Conservation (phyloP, 495 filamentous ascomycete genomes). For the Lepidopterella palustris region DNA sequence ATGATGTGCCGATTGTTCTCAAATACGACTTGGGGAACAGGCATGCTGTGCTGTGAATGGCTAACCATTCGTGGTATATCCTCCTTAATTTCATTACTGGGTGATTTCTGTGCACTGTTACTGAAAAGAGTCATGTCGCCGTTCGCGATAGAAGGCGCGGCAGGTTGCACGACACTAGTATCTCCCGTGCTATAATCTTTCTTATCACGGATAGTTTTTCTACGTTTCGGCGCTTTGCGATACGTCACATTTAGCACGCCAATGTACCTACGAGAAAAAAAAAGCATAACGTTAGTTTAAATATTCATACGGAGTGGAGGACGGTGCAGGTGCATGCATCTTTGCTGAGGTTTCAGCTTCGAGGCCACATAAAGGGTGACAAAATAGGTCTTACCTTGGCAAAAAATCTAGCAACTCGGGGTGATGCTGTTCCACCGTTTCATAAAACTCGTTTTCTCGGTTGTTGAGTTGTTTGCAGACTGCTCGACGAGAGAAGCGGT, state of each 20-base stretch:
- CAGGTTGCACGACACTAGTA: conserved; percentile 2
- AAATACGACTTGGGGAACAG: conserved; percentile 86
- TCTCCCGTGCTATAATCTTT: background rate
- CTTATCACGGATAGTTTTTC: conserved; percentile 40
- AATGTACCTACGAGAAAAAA: conserved; percentile 65
- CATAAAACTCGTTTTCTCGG: conserved; percentile 96
- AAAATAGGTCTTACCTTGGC: conserved; percentile 64
- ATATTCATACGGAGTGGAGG: conserved; percentile 7
- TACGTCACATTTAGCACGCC: conserved; percentile 96
- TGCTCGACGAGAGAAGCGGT: conserved; percentile 87
- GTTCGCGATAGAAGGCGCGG: conserved; percentile 3
- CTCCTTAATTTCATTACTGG: conserved; percentile 22
- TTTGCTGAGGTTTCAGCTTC: conserved; percentile 39
- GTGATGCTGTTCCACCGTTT: conserved; percentile 84
- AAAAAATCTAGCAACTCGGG: conserved; percentile 84
- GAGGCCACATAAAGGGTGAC: conserved; percentile 24
- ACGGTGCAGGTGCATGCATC: conserved; percentile 12
- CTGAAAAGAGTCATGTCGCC: background rate
- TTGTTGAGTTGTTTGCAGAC: conserved; percentile 98
- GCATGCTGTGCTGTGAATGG: conserved; percentile 58
- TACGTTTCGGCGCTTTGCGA: conserved; percentile 69
- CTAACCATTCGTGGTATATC: conserved; percentile 65
- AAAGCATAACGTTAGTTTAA: conserved; percentile 34
- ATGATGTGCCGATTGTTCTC: conserved; percentile 96
- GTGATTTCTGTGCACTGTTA: background rate